Base-by-base conservation (phyloP, 371 early-diverging fungal genomes). In the Circinella minor region DNA sequence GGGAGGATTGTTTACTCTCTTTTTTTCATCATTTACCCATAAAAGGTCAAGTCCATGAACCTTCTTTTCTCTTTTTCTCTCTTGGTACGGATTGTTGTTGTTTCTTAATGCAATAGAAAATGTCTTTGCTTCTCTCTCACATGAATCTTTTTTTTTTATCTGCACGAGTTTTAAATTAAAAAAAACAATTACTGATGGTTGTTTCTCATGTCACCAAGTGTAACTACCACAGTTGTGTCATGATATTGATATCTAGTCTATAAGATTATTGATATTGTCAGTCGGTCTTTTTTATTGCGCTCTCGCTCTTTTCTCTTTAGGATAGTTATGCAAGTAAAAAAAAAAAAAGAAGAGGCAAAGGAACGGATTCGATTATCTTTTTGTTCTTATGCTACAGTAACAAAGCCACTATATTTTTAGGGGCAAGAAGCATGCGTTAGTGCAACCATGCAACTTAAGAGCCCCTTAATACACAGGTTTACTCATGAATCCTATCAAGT, bases 11-110 rank as follows among this genome's bases (percentile, higher is more conserved):
- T 57, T 43, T 57, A n/a, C 34, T 57, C 27, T 57, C 27, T 57
- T 57, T 57, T 27, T 34, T 47, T 27, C 48, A 55, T 36, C 65
- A 65, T 65, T 65, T 65, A 54, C n/a, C 65, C 65, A 65, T 65
- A 51, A 65, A 65, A 54, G 65, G 65, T 11, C 51, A 65, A 65
- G 65, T 18, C 8, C 36, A 48, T 39, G 17, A 63, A 61, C 61
- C 61, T 61, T 61, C n/a, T 61, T 61, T 61, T 37, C n/a, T 43
- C 43, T 39, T 37, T 38, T 38, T 43, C 43, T 43, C 43, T 43
- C 11, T 43, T 3, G 27, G 27, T 27, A 27, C 27, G 27, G 27
- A 27, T 47, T 47, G 47, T 47, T 47, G 11, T 47, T 15, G 9
- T 15, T 47, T 9, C 47, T 9, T 11, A 9, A 11, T 47, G 47